phyloP scores from a whole-genome alignment of 1,139 yeast species.

The Protomyces lactucae-debilis region DNA sequence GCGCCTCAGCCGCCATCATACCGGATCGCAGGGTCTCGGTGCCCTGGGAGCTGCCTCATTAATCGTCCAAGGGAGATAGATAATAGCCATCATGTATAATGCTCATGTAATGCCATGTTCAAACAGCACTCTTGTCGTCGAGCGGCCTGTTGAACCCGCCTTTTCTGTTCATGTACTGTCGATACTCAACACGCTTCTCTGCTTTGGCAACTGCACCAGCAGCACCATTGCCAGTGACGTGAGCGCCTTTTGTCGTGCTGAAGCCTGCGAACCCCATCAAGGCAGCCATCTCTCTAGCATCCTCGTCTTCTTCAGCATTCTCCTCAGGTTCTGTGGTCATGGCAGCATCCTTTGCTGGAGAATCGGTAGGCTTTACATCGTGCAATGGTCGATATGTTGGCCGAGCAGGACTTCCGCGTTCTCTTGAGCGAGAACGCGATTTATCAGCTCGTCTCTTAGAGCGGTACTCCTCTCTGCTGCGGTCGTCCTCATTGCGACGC shows the following conservation, averaged over 20 bases:
- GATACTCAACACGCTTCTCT: constrained; percentile 45
- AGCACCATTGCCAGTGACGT: constrained; percentile 50
- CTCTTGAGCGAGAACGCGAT: neutral
- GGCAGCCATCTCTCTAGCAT: constrained; percentile 36
- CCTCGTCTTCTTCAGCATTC: constrained; percentile 27
- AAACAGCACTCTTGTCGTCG: constrained; percentile 2
- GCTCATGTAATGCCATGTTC: neutral
- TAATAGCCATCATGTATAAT: too few relatives aligned
- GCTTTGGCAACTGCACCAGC: constrained; percentile 48
- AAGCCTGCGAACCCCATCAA: constrained; percentile 67
- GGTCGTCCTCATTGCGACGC: neutral
- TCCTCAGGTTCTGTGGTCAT: neutral
- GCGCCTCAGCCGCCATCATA: neutral
- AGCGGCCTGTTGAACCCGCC: constrained; percentile 33
- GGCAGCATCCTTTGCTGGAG: neutral
- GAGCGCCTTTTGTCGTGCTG: constrained; percentile 53
- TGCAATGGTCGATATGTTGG: neutral
- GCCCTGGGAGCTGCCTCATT: neutral
- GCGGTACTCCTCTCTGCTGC: neutral
- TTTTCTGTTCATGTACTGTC: constrained; percentile 54
- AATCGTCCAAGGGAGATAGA: too few relatives aligned
- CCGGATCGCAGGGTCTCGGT: neutral
- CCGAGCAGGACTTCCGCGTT: neutral
- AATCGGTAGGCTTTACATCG: neutral
- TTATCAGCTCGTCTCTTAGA: neutral